Evolutionary conservation across 768 basidiomycete species (phyloP), one percentile per base, ranked within the genome.

Genomic region (Coprinopsis cinerea): DNA sequence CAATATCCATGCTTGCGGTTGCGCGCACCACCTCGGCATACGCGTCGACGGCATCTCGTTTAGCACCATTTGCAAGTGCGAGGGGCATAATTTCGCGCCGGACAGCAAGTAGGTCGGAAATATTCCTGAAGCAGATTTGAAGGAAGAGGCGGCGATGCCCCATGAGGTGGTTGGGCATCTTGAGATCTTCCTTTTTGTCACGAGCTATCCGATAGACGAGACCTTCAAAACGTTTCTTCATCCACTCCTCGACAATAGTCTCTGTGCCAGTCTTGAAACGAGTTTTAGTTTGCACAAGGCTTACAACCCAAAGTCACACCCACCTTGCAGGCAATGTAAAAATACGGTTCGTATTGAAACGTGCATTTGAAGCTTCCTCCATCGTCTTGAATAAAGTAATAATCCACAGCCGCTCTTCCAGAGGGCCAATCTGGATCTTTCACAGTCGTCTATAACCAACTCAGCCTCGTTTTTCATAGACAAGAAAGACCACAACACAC

Each of bases 311-410:
- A 27, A 32, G 39, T 9, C 35, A 36, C 39, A 64, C 78, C 48
- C 44, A 92, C 95, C 74, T 95, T 88, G 81, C 91, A 94, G 2
- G 85, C 87, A 50, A 98, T 89, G 53, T 75, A 78, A 61, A 99
- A 96, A 66, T 99, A 98, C 0, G 96, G 95, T 61, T 98, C 95
- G 61, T 94, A 95, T 49, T 81, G 78, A 54, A 87, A 75, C 4
- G 95, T 98, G 56, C 82, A 84, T 66, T 98, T 99, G 77, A 99
- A 98, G 83, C 89, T 89, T 22, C 81, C 81, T 4, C 96, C 96
- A 52, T 98, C 93, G 60, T 97, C 94, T 69, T 97, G 85, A 55
- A 99, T 92, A 61, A 99, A 98, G 64, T 95, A 98, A 57, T 82
- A 95, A 58, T 99, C 93, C 11, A 99, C 94, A 5, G 87, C 96